Conservation (phyloP, 306 rosid genomes). For the Leucaena leucocephala region DNA sequence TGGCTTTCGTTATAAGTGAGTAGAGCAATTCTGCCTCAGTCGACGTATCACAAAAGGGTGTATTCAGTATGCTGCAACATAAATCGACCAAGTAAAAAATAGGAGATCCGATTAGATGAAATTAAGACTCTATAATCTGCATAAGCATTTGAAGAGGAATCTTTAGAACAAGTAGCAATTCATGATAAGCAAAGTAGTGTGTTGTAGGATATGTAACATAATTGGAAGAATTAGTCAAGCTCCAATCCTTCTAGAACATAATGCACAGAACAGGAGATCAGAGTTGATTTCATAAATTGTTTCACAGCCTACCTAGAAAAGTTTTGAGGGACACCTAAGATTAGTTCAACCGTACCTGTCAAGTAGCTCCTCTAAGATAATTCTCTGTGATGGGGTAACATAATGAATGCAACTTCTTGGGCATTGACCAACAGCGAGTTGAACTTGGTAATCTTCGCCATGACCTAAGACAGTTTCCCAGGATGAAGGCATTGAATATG, state of each 20-base stretch:
- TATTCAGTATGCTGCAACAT: conserved; percentile 58
- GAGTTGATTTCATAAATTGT: not conserved
- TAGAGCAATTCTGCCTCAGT: conserved; percentile 81
- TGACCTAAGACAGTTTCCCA: conserved; percentile 52
- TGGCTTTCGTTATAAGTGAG: conserved; percentile 78
- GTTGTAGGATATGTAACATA: not conserved
- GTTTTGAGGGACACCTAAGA: not conserved
- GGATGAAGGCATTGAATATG: conserved; percentile 3
- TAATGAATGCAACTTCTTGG: conserved; percentile 92
- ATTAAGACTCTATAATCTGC: not conserved
- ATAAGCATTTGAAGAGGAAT: not conserved
- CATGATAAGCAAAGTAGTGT: not conserved
- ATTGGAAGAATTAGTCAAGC: not conserved
- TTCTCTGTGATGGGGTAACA: conserved; percentile 88
- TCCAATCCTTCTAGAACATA: conserved; percentile 3
- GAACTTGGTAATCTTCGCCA: conserved; percentile 80
- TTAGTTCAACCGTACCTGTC: conserved; percentile 54
- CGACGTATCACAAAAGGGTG: conserved; percentile 62
- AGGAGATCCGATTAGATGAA: not conserved
- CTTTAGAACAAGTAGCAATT: not conserved
- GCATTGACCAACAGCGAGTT: conserved; percentile 86
- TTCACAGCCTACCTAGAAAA: not conserved
- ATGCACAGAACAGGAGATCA: not conserved
- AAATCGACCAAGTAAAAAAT: conserved; percentile 25
- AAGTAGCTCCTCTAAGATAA: conserved; percentile 82